These are phyloP conservation scores for Erucastrum elatum DNA, from an alignment of 345 rosid species.

Conservation along the genomic window DNA sequence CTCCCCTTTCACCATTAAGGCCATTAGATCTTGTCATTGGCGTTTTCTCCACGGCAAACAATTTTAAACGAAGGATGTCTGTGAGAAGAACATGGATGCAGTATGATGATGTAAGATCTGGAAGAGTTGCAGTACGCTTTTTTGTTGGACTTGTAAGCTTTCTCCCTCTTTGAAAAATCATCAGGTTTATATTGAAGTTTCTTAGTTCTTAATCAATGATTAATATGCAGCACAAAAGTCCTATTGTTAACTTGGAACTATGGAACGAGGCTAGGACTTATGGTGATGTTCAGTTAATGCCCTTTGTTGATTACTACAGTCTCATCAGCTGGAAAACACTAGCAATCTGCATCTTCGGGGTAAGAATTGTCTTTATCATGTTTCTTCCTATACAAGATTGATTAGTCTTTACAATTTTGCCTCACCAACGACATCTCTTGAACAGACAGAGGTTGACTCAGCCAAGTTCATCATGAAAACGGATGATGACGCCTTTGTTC, in stretches of 20 bases:
- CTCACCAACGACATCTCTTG: conserved; percentile 37
- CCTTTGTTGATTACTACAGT: conserved; percentile 95
- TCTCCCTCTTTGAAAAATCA: neutral
- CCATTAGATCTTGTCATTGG: conserved; percentile 82
- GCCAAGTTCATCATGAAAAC: conserved; percentile 96
- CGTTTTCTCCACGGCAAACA: conserved; percentile 93
- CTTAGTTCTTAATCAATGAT: neutral
- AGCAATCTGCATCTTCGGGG: conserved; percentile 97
- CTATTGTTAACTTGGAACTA: conserved; percentile 82
- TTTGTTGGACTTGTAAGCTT: conserved; percentile 95
- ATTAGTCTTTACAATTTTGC: conserved; percentile 2
- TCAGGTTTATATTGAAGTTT: neutral
- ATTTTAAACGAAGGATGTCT: conserved; percentile 94
- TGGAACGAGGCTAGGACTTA: conserved; percentile 89
- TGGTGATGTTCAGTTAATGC: conserved; percentile 92
- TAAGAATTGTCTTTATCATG: conserved; percentile 39
- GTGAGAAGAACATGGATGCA: conserved; percentile 99
- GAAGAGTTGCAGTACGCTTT: conserved; percentile 85
- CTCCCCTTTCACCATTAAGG: conserved; percentile 54
- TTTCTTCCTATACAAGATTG: conserved; percentile 26
- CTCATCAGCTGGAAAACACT: conserved; percentile 96
- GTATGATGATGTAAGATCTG: conserved; percentile 70
- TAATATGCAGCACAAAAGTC: conserved; percentile 82
- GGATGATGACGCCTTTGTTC: conserved; percentile 96
- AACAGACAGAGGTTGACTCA: conserved; percentile 71